phyloP scores from a whole-genome alignment of 192 early-diverging fungal species.

The Piromyces finnis region DNA sequence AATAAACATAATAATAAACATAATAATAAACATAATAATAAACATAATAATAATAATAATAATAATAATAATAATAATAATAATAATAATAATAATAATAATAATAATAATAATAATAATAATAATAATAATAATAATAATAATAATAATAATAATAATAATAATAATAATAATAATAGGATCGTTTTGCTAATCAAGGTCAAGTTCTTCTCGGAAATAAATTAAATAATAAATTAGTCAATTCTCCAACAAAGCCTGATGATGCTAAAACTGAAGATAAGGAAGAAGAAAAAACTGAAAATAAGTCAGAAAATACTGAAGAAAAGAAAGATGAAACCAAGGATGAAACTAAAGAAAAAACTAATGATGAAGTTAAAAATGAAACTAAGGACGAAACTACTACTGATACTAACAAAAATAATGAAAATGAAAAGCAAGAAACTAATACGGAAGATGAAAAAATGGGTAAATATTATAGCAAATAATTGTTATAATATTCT shows the following conservation, averaged over 20 bases:
- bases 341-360: too few relatives aligned
- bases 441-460: too few relatives aligned
- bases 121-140: neutral
- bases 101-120: neutral
- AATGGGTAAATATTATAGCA: too few relatives aligned
- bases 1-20: too few relatives aligned
- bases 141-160: neutral
- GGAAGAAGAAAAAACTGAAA: neutral
- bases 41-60: too few relatives aligned
- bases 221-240: neutral
- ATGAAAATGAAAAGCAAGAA: too few relatives aligned
- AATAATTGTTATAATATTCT: too few relatives aligned
- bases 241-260: neutral
- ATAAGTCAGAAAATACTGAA: neutral
- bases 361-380: too few relatives aligned
- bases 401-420: too few relatives aligned
- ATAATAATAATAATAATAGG: neutral
- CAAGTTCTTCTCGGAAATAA: neutral
- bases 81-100: neutral
- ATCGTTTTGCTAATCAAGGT: neutral
- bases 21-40: too few relatives aligned
- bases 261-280: neutral
- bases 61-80: too few relatives aligned
- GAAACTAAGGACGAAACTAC: too few relatives aligned
- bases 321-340: neutral